Base-by-base conservation (phyloP, 441 rosid species). In the Theobroma grandiflorum region DNA sequence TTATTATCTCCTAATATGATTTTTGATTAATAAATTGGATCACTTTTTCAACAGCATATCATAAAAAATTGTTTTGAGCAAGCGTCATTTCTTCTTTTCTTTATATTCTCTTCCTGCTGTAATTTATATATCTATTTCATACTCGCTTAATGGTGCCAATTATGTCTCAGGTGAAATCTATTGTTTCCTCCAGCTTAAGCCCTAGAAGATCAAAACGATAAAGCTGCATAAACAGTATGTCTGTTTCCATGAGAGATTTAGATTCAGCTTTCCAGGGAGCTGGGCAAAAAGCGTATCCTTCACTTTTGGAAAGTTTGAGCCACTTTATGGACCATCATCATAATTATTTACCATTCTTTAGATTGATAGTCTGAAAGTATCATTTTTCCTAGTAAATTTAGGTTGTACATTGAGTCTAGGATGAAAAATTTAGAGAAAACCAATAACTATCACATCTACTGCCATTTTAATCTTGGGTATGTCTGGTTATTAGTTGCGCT, bases 281-380 rank as follows among this genome's bases (percentile, higher is more conserved):
- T 76, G 99, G 99, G 80, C 98, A 91, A 80, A 95, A 93, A 83
- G 92, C 91, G 99, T 95, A 95, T 94, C 98, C 96, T 95, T 89
- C 75, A 55, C 66, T 75, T 79, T 58, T 68, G 64, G 45, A 69
- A 78, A 66, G 45, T 22, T 78, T 33, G 58, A 72, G 37, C 55
- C 59, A 68, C 38, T 78, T 50, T 75, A 26, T 26, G 22, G 59
- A 72, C 78, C 2, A 26, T 74, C 22, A 63, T 33, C 8, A 8
- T 50, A 37, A 61, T 42, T 58, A 67, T 33, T 74, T 75, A 26
- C 11, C 37, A 6, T 31, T 68, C 68, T 40, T 43, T 26, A 58
- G 49, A 45, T 72, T 3, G 18, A 14, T 64, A 47, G 26, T 83
- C 68, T 26, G 33, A 53, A 43, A 40, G 38, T 12, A 43, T n/a